phyloP scores from a whole-genome alignment of 768 basidiomycete species.

The Auricularia sp. region DNA sequence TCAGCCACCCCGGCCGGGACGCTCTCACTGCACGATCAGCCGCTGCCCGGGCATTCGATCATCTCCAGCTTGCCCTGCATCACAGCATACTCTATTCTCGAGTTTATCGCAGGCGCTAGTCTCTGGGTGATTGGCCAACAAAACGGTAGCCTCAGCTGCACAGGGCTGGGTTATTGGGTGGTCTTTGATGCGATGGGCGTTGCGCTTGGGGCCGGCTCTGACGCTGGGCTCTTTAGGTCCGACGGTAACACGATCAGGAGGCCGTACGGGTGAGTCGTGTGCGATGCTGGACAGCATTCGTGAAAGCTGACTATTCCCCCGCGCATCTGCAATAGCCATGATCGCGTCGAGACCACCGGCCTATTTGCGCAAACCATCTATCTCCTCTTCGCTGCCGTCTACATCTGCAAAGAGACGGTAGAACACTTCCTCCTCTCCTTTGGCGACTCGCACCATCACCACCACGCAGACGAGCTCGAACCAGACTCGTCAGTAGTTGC shows the following conservation, averaged over 20 bases:
- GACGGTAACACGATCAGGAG: no score
- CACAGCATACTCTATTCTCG: not conserved
- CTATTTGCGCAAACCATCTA: conserved; percentile 90
- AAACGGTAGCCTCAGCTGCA: conserved; percentile 74
- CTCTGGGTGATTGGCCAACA: conserved; percentile 89
- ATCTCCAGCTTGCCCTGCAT: not conserved
- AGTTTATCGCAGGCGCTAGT: conserved; percentile 59
- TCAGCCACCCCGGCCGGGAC: not conserved
- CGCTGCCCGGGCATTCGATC: not conserved
- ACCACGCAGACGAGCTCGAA: conserved; percentile 31
- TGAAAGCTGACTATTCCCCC: no score
- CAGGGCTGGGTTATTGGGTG: conserved; percentile 91
- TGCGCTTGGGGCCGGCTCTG: conserved; percentile 29
- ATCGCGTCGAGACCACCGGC: conserved; percentile 57
- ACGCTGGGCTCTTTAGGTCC: conserved; percentile 5
- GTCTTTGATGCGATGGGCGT: conserved; percentile 91
- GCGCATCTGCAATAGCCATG: conserved; percentile 33
- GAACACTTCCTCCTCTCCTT: conserved; percentile 80
- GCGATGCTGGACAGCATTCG: conserved; percentile 6
- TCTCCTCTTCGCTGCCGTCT: conserved; percentile 87
- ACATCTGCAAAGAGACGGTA: conserved; percentile 93
- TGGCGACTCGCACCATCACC: conserved; percentile 48
- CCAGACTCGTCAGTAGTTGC: not conserved
- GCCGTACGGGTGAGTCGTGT: not conserved
- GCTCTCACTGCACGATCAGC: not conserved